Evolutionary conservation across 1,139 yeast genomes (phyloP).

Genomic region (Diutina neorugosa): DNA sequence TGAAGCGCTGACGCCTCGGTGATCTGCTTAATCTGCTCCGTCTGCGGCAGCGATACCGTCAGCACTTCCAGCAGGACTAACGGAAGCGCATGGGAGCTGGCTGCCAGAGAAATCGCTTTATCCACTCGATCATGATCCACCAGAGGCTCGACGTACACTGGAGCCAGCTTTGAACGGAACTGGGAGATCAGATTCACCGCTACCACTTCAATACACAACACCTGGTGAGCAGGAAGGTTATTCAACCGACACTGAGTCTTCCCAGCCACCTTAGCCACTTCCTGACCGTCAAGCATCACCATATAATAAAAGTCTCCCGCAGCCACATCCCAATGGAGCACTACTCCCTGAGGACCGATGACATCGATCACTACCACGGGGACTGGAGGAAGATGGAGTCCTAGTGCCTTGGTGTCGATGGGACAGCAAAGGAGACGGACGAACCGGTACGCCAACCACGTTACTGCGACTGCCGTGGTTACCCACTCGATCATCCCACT

Average conservation of each 20-base stretch:
- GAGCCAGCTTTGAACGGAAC: slow-evolving; percentile 23
- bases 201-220: slow-evolving; percentile 27
- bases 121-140: background rate
- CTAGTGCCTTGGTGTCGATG: background rate
- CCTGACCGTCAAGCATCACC: slow-evolving; percentile 24
- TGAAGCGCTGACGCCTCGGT: slow-evolving; percentile 13
- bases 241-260: slow-evolving; percentile 26
- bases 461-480: background rate
- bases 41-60: slow-evolving; percentile 5
- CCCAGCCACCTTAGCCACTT: slow-evolving; percentile 24
- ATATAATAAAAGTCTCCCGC: slow-evolving; percentile 25
- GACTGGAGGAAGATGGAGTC: slow-evolving; percentile 27
- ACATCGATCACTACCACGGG: slow-evolving; percentile 31
- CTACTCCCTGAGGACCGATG: slow-evolving; percentile 18
- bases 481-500: slow-evolving; percentile 1
- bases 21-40: slow-evolving; percentile 12
- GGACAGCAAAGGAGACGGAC: background rate
- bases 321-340: slow-evolving; percentile 34
- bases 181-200: slow-evolving; percentile 28
- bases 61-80: background rate
- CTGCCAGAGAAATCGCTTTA: background rate
- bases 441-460: background rate
- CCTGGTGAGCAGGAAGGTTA: slow-evolving; percentile 17
- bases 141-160: slow-evolving; percentile 15
- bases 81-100: background rate